Evolutionary conservation across 306 rosid species (phyloP).

Genomic region (Abrus pulchellus): DNA sequence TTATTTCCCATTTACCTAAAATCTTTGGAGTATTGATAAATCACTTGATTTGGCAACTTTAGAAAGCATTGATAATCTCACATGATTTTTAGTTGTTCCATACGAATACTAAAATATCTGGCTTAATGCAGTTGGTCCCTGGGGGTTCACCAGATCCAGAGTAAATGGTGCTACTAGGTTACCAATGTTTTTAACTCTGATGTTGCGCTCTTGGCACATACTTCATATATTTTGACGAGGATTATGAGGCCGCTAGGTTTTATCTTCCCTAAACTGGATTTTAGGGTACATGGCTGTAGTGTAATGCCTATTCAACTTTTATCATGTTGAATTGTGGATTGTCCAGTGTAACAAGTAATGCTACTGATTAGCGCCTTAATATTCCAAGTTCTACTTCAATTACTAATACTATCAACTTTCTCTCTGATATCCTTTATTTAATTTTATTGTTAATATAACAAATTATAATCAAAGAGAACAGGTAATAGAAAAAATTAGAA

Average conservation of each 20-base stretch:
- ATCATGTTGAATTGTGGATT: conserved; percentile 37
- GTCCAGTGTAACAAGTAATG: conserved; percentile 36
- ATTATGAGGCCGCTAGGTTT: conserved; percentile 43
- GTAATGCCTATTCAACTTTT: conserved; percentile 42
- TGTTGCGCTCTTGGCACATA: conserved; percentile 44
- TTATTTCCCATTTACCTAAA: conserved; percentile 13
- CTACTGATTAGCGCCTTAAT: conserved; percentile 24
- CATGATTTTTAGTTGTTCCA: not conserved
- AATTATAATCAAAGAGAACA: no score
- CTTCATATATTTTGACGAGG: conserved; percentile 55
- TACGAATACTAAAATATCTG: conserved; percentile 19
- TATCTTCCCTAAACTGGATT: conserved; percentile 31
- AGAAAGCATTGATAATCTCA: conserved; percentile 10
- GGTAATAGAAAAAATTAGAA: no score
- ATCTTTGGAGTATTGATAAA: not conserved
- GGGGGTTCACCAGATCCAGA: conserved; percentile 91
- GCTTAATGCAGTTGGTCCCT: conserved; percentile 77
- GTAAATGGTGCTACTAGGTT: conserved; percentile 51
- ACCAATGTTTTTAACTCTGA: conserved; percentile 16
- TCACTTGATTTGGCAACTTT: not conserved
- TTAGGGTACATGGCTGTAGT: conserved; percentile 48
- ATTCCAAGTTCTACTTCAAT: not conserved
- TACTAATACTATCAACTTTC: not conserved
- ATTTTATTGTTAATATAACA: no score
- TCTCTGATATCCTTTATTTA: no score